Evolutionary conservation across 768 basidiomycete species (phyloP).

Genomic region (Hygrophorus pudorinus): DNA sequence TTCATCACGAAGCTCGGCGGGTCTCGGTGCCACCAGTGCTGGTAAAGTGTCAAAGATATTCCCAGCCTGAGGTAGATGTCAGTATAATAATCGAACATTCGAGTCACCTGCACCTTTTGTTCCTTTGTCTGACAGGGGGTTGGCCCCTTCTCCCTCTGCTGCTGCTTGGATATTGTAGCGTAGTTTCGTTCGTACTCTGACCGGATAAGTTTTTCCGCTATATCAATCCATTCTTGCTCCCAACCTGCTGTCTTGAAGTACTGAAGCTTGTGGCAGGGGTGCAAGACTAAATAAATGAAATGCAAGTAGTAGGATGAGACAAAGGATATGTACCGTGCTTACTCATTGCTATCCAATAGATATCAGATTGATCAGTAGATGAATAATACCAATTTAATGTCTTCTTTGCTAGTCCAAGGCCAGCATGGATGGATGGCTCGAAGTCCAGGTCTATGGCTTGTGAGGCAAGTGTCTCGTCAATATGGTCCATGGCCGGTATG

Average conservation of each 20-base stretch:
- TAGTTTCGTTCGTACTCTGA: no score
- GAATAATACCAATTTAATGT: constrained; percentile 23
- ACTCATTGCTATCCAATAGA: constrained; percentile 26
- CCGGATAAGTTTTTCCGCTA: constrained; percentile 13
- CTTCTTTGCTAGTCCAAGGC: no score
- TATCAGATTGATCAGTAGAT: constrained; percentile 18
- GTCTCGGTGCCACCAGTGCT: constrained; percentile 4
- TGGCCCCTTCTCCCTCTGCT: neutral
- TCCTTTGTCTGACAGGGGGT: no score
- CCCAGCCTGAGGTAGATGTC: no score
- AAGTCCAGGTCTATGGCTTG: no score
- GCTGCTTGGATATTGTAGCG: constrained; percentile 2
- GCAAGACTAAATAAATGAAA: constrained; percentile 15
- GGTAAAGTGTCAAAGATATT: constrained; percentile 10
- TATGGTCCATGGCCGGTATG: no score
- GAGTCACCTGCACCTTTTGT: no score
- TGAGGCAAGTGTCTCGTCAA: no score
- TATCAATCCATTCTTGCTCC: constrained; percentile 17
- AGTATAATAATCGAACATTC: no score
- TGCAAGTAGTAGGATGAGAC: neutral
- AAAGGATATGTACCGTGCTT: no score
- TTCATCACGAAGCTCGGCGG: no score
- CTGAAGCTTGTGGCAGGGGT: constrained; percentile 22
- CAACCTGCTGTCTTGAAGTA: constrained; percentile 15
- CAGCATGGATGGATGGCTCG: no score